Base-by-base conservation (phyloP, 2,329 filamentous ascomycete genomes). In the Colletotrichum cereale region DNA sequence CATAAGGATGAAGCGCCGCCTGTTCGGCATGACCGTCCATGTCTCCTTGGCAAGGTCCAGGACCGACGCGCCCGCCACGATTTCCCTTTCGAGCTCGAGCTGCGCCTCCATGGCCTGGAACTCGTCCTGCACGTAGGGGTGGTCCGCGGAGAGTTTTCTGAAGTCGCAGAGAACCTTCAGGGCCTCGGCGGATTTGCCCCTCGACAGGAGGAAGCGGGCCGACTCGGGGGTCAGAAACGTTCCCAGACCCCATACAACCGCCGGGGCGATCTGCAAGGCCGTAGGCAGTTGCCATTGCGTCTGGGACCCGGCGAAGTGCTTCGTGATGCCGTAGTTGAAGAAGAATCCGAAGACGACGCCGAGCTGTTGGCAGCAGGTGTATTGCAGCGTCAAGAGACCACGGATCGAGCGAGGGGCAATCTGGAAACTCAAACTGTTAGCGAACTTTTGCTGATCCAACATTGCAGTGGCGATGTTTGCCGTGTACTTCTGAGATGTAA, bases 31-130 rank as follows among this genome's bases (percentile, higher is more conserved):
- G 5, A 77, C 72, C 0, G 71, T 60, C 36, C 80, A 79, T 0
- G 78, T 82, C 65, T 84, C 81, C 56, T 79, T 80, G 26, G 80
- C 65, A 1, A 82, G 72, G 44, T 80, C 77, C 58, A 76, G 77
- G 5, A 76, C 29, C 3, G 66, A 47, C 21, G 78, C 78, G 11
- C 78, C 80, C 0, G 78, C 73, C 2, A 80, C 77, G 5, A 79
- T 74, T 67, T 82, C 81, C 18, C 78, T 76, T 66, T 83, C 80
- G 12, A 77, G 77, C 2, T 80, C 76, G 0, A 82, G 73, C 62
- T 80, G 77, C 0, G 72, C 64, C 47, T 82, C 77, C 24, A 82
- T 79, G 4, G 75, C 77, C 2, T 72, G 44, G 1, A 79, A 77
- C 72, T 80, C 78, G 1, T 71, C 42, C 5, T 74, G 69, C 0